Conservation (phyloP, 179 eudicot species). For the Silene noctiflora region DNA sequence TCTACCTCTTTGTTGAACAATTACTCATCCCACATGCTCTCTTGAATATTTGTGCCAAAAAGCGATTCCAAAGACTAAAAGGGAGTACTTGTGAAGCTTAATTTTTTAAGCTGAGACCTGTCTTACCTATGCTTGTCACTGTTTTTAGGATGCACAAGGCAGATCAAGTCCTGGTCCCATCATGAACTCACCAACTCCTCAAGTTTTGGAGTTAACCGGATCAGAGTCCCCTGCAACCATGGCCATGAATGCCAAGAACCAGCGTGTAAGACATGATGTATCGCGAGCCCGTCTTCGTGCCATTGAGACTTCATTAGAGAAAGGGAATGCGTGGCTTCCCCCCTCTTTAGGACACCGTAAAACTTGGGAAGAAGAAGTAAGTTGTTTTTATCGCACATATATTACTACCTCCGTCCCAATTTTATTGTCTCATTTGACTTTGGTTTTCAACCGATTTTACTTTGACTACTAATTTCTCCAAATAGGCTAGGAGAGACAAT, state of each 20-base stretch:
- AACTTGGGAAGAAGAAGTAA: slow-evolving; percentile 99
- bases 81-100: background rate
- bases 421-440: background rate
- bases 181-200: slow-evolving; percentile 55
- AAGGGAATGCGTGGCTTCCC: slow-evolving; percentile 82
- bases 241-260: slow-evolving; percentile 55
- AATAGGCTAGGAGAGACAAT: background rate
- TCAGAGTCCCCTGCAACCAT: slow-evolving; percentile 78
- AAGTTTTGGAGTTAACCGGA: slow-evolving; percentile 73
- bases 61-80: background rate
- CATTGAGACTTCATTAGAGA: slow-evolving; percentile 86
- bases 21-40: background rate
- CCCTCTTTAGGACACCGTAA: slow-evolving; percentile 86
- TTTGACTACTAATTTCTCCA: background rate
- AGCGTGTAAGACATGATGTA: slow-evolving; percentile 78
- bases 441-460: background rate
- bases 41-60: background rate
- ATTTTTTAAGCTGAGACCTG: background rate
- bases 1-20: background rate
- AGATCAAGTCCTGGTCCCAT: slow-evolving; percentile 45
- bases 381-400: background rate
- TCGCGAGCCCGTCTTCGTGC: slow-evolving; percentile 92
- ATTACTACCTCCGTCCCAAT: background rate
- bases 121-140: slow-evolving; percentile 10
- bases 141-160: slow-evolving; percentile 41